Conservation (phyloP, 495 filamentous ascomycete genomes). For the Penicillium parvum region DNA sequence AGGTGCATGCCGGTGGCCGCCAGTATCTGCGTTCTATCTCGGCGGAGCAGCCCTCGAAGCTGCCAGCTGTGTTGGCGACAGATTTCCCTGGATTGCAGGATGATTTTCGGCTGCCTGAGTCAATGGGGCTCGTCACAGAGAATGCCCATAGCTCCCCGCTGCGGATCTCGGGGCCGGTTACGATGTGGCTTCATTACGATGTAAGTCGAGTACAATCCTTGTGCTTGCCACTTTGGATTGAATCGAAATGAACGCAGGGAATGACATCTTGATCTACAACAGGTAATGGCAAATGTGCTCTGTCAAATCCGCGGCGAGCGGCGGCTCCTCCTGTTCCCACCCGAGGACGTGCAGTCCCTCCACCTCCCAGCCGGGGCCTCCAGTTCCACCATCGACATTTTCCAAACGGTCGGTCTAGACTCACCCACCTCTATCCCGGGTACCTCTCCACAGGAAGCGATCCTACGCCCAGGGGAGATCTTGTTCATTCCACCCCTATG, state of each 20-base stretch:
- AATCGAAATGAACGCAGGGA: background rate
- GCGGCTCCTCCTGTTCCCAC: slow-evolving; percentile 71
- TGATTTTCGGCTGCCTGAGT: slow-evolving; percentile 67
- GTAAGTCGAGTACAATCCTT: slow-evolving; percentile 42
- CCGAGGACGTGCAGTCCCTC: slow-evolving; percentile 64
- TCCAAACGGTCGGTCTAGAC: slow-evolving; percentile 38
- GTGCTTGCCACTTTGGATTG: slow-evolving; percentile 3
- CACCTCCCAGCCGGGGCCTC: slow-evolving; percentile 71
- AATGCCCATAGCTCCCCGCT: slow-evolving; percentile 77
- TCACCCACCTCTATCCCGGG: slow-evolving; percentile 37
- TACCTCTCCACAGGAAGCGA: slow-evolving; percentile 64
- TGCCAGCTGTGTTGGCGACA: slow-evolving; percentile 58
- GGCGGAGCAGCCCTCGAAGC: slow-evolving; percentile 57
- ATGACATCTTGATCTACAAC: slow-evolving; percentile 2
- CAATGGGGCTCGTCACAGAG: slow-evolving; percentile 53
- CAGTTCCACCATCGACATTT: slow-evolving; percentile 72
- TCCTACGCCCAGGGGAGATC: slow-evolving; percentile 65
- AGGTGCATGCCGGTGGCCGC: slow-evolving; percentile 55
- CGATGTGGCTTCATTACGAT: slow-evolving; percentile 93
- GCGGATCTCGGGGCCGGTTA: slow-evolving; percentile 74
- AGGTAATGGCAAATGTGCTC: slow-evolving; percentile 87
- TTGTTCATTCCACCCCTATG: slow-evolving; percentile 79
- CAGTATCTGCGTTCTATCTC: slow-evolving; percentile 78
- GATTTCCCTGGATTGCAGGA: slow-evolving; percentile 67
- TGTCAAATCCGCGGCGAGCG: slow-evolving; percentile 74